Conservation (phyloP, 2,329 filamentous ascomycete species). For the Ampelomyces quisqualis region DNA sequence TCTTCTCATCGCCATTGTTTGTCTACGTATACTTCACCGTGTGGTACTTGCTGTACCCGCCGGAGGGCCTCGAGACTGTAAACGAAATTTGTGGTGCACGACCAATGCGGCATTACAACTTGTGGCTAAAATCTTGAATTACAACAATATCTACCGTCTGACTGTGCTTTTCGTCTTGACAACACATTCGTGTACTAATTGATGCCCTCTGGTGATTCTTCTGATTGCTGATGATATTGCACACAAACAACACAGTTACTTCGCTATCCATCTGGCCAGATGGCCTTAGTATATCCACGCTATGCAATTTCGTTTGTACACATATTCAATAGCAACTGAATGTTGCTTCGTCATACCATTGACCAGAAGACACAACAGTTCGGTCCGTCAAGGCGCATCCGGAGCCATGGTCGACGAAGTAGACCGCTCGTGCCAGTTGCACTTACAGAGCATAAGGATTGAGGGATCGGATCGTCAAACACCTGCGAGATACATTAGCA, state of each 20-base stretch:
- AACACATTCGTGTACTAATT: slow-evolving; percentile 38
- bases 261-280: slow-evolving; percentile 17
- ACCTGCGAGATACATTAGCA: slow-evolving; percentile 52
- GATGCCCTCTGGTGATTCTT: slow-evolving; percentile 13
- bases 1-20: slow-evolving; percentile 5
- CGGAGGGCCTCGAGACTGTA: slow-evolving; percentile 4
- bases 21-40: neutral
- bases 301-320: slow-evolving; percentile 38
- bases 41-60: slow-evolving; percentile 1
- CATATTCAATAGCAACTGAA: slow-evolving; percentile 24
- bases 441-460: slow-evolving; percentile 69
- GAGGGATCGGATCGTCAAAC: slow-evolving; percentile 78
- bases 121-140: slow-evolving; percentile 20
- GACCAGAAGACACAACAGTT: neutral
- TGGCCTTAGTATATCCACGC: slow-evolving; percentile 29
- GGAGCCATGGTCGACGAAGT: slow-evolving; percentile 4
- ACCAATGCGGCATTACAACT: slow-evolving; percentile 13
- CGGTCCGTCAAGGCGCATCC: neutral
- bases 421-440: slow-evolving; percentile 1
- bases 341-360: slow-evolving; percentile 7
- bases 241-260: slow-evolving; percentile 37
- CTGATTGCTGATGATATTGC: slow-evolving; percentile 22
- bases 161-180: slow-evolving; percentile 13
- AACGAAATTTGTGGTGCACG: slow-evolving; percentile 17
- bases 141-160: slow-evolving; percentile 19